Conservation (phyloP, 352 stramenopile species). For the Globisporangium camurandrum region DNA sequence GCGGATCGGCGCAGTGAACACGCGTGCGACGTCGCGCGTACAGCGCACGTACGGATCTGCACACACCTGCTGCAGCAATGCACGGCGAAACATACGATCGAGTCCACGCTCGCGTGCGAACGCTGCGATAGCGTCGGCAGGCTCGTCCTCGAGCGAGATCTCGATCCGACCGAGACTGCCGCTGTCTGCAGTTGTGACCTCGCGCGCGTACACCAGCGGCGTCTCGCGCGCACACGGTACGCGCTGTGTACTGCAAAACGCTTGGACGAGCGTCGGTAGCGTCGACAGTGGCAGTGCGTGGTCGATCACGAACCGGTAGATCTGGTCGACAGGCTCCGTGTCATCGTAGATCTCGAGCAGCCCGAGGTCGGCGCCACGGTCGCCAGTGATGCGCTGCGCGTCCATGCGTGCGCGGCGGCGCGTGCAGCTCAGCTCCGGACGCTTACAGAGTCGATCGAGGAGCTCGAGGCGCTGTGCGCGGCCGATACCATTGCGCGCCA, state of each 20-base stretch:
- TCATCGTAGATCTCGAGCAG: conserved; percentile 62
- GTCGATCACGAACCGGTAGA: conserved; percentile 64
- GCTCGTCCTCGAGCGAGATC: conserved; percentile 43
- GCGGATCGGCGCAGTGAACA: conserved; percentile 48
- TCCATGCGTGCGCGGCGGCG: conserved; percentile 35
- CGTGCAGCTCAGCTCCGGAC: conserved; percentile 22
- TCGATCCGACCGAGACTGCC: conserved; percentile 32
- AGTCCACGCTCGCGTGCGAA: conserved; percentile 35
- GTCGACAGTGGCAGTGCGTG: conserved; percentile 22
- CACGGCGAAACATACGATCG: conserved; percentile 25
- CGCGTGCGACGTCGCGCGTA: conserved; percentile 26
- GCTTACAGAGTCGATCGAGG: conserved; percentile 2
- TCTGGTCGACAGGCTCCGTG: conserved; percentile 51
- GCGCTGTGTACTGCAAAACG: conserved; percentile 20
- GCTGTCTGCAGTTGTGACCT: conserved; percentile 22
- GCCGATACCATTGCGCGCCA: conserved; percentile 9
- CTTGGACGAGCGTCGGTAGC: conserved; percentile 30
- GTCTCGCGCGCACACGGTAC: conserved; percentile 28
- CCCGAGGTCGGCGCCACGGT: conserved; percentile 18
- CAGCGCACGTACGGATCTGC: conserved; percentile 45
- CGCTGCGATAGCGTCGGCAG: conserved; percentile 37
- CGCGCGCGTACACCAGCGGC: conserved; percentile 45
- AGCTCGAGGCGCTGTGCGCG: conserved; percentile 6
- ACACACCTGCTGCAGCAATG: conserved; percentile 46
- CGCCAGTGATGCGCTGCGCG: conserved; percentile 24